These are phyloP conservation scores for Elsinoe ampelina DNA, from an alignment of 2,329 filamentous ascomycete species.

Conservation along the genomic window DNA sequence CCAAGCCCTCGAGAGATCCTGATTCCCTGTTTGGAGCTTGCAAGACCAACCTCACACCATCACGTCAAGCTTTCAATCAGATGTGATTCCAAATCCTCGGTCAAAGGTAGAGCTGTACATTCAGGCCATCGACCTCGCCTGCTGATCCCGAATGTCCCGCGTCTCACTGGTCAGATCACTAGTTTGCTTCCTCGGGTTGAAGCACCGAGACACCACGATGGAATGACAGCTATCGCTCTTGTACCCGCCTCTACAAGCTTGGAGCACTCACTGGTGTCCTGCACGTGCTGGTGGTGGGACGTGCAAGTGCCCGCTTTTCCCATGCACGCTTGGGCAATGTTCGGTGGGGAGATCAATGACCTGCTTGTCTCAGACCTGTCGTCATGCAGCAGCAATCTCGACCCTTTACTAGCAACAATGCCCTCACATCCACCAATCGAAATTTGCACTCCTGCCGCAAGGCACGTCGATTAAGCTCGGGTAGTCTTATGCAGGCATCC, in stretches of 20 bases:
- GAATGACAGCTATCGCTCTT: constrained; percentile 4
- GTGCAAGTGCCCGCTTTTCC: constrained; percentile 3
- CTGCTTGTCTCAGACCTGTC: constrained; percentile 1
- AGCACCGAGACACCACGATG: not conserved
- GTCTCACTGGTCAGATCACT: not conserved
- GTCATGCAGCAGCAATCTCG: constrained; percentile 3
- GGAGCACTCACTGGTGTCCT: not conserved
- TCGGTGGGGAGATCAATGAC: not conserved
- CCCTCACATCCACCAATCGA: not conserved
- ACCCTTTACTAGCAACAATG: not conserved
- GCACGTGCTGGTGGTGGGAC: not conserved
- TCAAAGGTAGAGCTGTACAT: not conserved
- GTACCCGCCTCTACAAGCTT: not conserved
- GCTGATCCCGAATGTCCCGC: not conserved
- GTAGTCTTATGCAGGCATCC: constrained; percentile 4
- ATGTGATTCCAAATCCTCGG: constrained; percentile 1
- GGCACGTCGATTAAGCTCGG: not conserved
- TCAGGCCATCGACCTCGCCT: not conserved
- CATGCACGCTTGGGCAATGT: constrained; percentile 3
- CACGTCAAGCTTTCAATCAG: constrained; percentile 2
- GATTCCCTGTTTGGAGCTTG: constrained; percentile 3
- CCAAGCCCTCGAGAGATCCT: not conserved
- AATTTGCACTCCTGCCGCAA: not conserved
- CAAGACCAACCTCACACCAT: constrained; percentile 12
- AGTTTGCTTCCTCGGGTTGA: not conserved